Base-by-base conservation (phyloP, 371 early-diverging fungal genomes). In the Apophysomyces variabilis region DNA sequence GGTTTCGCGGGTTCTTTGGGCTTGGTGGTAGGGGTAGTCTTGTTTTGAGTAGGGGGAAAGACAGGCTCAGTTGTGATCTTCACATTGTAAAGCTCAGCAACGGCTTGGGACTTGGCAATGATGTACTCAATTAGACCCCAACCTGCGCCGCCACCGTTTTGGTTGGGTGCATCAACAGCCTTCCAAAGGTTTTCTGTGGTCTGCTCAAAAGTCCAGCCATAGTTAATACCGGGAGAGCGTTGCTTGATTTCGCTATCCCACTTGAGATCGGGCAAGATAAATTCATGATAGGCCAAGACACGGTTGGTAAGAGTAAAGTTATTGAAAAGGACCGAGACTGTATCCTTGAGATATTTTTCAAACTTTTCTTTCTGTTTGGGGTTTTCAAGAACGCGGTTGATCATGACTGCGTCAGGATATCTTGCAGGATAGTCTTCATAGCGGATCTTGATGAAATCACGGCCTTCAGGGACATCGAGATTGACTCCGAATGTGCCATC, bases 401-500 rank as follows among this genome's bases (percentile, higher is more conserved):
- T 81, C 79, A 86, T 66, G 61, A 81, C 69, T 7, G 71, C 83
- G n/a, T 65, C 69, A 44, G 84, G 80, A 65, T 75, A 83, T 39
- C 66, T 65, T 4, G 66, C 44, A 39, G 80, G 79, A 68, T 54
- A 84, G 3, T 70, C 64, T 54, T 74, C 84, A 75, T 83, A 86
- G 13, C 79, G 77, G 57, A 80, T 72, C 45, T 62, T 61, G 38
- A 73, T 56, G 45, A 76, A 81, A 13, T 41, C 66, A 13, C 57
- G 60, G 44, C 66, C 66, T 45, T 81, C 74, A 21, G 62, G 57
- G 12, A 57, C 68, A 38, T 64, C 79, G 36, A 83, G 61, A 63
- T 84, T 86, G 66, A 86, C 73, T 71, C 86, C 86, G 66, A 86
- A 86, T 44, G 86, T 86, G 26, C 75, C 86, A 65, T 86, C 86